Evolutionary conservation across 2,329 filamentous ascomycete species (phyloP).

Genomic region (Penicillium olsonii): DNA sequence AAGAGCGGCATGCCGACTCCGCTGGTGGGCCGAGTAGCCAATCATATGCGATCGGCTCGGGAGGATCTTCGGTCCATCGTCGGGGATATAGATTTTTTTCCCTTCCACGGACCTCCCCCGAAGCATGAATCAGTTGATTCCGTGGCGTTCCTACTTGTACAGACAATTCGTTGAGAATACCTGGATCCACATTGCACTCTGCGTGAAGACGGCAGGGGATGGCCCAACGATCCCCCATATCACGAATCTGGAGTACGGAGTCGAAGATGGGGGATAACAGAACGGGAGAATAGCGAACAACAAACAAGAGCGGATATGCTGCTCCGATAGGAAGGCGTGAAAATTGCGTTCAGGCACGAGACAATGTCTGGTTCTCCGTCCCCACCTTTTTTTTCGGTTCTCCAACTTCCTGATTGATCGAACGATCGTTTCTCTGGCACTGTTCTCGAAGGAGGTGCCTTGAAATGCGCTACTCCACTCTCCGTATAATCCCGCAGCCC

Average conservation of each 20-base stretch:
- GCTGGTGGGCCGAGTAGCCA: constrained; percentile 8
- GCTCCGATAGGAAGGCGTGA: neutral
- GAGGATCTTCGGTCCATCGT: constrained; percentile 21
- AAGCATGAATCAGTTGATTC: constrained; percentile 6
- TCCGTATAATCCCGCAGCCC: constrained; percentile 17
- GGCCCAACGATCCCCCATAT: neutral
- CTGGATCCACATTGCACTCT: constrained; percentile 11
- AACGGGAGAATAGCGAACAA: neutral
- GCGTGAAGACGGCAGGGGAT: neutral
- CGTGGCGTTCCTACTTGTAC: constrained; percentile 7
- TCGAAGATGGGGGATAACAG: neutral
- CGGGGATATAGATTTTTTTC: constrained; percentile 15
- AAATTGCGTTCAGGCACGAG: neutral
- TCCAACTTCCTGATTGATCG: constrained; percentile 3
- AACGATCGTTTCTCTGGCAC: neutral
- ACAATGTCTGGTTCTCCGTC: neutral
- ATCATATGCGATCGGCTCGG: constrained; percentile 17
- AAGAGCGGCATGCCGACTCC: constrained; percentile 19
- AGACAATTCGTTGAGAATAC: constrained; percentile 15
- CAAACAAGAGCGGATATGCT: neutral
- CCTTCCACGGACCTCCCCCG: constrained; percentile 9
- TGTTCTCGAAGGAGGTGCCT: constrained; percentile 5
- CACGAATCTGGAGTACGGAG: neutral
- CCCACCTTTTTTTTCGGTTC: neutral
- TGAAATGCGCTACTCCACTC: constrained; percentile 12